Percentiles rank a stretch among this genome's conserved stretches.
Evolutionary conservation across 202 grass and related monocot genomes (phyloP).

Genomic region (Cymbopogon flexuosus): DNA sequence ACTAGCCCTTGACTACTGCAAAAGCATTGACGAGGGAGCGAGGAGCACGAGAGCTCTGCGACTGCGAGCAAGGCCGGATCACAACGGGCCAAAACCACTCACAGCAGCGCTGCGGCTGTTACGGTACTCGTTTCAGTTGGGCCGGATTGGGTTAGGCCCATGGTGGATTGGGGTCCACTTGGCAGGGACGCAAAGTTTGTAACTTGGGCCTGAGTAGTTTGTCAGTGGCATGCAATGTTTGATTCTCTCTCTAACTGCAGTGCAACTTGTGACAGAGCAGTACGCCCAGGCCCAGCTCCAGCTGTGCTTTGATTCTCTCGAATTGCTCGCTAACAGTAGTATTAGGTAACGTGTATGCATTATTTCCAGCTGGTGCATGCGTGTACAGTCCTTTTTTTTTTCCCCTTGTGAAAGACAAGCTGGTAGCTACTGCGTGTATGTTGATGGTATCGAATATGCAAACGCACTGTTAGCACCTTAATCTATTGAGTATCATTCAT

Average conservation of each 20-base stretch:
- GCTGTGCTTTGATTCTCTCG: too few relatives aligned
- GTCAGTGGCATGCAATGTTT: background rate
- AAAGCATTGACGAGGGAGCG: background rate
- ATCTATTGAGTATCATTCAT: background rate
- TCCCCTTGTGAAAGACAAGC: too few relatives aligned
- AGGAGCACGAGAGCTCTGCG: background rate
- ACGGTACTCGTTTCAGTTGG: background rate
- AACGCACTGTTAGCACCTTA: too few relatives aligned
- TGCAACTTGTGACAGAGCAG: too few relatives aligned
- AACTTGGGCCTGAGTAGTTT: background rate
- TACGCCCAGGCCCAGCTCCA: too few relatives aligned
- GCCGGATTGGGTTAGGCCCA: background rate
- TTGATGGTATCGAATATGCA: too few relatives aligned
- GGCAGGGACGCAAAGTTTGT: background rate
- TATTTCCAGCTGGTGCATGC: too few relatives aligned
- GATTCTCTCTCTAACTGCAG: too few relatives aligned
- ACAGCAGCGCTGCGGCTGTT: background rate
- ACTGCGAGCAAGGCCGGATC: background rate
- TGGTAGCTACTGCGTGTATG: too few relatives aligned
- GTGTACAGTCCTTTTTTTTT: too few relatives aligned
- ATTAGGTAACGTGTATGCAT: too few relatives aligned
- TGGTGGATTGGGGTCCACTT: background rate
- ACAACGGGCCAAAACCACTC: background rate
- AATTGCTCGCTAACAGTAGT: too few relatives aligned
- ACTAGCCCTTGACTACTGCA: constrained; percentile 7